phyloP scores from a whole-genome alignment of 2,329 filamentous ascomycete species.

The Penicillium capsulatum region DNA sequence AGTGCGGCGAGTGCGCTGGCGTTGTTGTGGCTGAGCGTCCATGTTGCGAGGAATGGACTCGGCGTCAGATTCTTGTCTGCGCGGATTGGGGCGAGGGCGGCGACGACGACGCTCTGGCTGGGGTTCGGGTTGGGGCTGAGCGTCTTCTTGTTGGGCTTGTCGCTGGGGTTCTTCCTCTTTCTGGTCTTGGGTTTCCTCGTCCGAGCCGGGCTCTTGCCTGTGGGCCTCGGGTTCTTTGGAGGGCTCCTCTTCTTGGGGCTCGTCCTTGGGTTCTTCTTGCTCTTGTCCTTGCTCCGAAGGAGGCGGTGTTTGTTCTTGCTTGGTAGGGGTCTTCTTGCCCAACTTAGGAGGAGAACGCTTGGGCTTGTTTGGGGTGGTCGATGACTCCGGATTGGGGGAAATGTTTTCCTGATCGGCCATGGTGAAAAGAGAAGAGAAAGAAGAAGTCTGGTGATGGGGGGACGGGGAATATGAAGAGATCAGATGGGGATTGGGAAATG shows the following conservation, averaged over 20 bases:
- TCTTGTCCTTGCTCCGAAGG: slow-evolving; percentile 21
- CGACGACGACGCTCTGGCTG: slow-evolving; percentile 41
- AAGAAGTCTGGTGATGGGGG: slow-evolving; percentile 2
- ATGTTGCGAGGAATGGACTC: slow-evolving; percentile 54
- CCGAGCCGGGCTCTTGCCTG: slow-evolving; percentile 14
- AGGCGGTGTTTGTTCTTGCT: slow-evolving; percentile 26
- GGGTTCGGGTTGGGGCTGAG: slow-evolving; percentile 40
- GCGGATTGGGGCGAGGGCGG: slow-evolving; percentile 16
- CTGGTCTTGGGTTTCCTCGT: slow-evolving; percentile 12
- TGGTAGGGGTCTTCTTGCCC: slow-evolving; percentile 27
- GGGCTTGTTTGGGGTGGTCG: slow-evolving; percentile 22
- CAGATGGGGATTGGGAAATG: slow-evolving; percentile 13
- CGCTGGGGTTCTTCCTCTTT: slow-evolving; percentile 24
- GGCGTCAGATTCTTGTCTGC: slow-evolving; percentile 42
- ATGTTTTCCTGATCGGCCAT: slow-evolving; percentile 30
- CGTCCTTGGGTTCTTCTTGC: slow-evolving; percentile 10
- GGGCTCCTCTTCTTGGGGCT: slow-evolving; percentile 8
- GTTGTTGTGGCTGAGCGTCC: slow-evolving; percentile 45
- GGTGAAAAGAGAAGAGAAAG: slow-evolving; percentile 21
- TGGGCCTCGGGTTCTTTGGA: slow-evolving; percentile 15
- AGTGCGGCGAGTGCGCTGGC: slow-evolving; percentile 54
- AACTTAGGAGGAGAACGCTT: slow-evolving; percentile 30
- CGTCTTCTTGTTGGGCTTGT: slow-evolving; percentile 31
- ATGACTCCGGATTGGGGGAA: slow-evolving; percentile 18
- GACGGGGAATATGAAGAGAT: slow-evolving; percentile 23